Conservation (phyloP, 2,329 filamentous ascomycete species). For the Fusarium devonianum region DNA sequence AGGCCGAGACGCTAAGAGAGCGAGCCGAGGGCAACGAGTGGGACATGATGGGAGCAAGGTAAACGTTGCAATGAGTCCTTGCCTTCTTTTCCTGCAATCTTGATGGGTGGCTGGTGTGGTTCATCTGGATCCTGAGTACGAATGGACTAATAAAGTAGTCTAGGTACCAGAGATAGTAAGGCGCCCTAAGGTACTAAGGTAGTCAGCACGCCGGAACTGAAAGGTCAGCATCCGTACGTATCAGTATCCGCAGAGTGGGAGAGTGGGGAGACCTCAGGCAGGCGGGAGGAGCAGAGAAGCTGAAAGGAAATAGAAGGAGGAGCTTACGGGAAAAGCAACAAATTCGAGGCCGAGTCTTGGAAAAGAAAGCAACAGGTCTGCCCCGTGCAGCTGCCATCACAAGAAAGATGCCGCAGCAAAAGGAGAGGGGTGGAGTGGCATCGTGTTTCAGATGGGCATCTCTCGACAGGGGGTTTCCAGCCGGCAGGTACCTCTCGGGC, state of each 20-base stretch:
- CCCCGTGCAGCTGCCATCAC: constrained; percentile 15
- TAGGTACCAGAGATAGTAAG: no score
- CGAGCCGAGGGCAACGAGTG: constrained; percentile 3
- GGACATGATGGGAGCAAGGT: no score
- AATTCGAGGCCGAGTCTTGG: no score
- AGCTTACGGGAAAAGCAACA: no score
- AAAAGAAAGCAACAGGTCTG: no score
- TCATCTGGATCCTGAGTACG: constrained; percentile 6
- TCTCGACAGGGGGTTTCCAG: constrained; percentile 26
- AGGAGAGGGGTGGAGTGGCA: constrained; percentile 11
- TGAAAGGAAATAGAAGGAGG: constrained; percentile 1
- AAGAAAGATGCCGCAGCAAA: constrained; percentile 15
- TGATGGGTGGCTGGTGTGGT: constrained; percentile 18
- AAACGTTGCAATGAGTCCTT: background rate
- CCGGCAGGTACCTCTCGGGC: constrained; percentile 31
- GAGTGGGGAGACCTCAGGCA: constrained; percentile 16
- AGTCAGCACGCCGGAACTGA: no score
- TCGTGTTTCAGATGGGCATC: constrained; percentile 32
- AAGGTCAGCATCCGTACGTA: no score
- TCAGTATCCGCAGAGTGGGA: no score
- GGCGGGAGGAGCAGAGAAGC: background rate
- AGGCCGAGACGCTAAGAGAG: constrained; percentile 9
- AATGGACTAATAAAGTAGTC: no score
- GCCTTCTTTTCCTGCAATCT: constrained; percentile 1
- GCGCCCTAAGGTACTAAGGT: no score